These are phyloP conservation scores for Morella rubra DNA, from an alignment of 306 rosid genomes.

Conservation along the genomic window DNA sequence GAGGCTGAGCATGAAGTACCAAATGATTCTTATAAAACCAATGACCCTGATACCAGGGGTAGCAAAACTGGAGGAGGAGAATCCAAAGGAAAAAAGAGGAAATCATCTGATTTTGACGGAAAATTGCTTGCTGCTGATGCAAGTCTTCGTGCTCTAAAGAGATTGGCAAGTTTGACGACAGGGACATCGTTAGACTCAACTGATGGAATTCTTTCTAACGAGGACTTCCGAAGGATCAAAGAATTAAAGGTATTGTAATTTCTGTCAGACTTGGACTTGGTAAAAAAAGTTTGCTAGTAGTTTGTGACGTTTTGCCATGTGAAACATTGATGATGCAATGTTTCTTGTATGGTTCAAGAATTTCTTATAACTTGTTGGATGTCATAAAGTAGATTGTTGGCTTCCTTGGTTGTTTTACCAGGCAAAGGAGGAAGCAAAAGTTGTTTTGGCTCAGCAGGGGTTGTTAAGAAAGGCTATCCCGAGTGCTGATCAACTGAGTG, in stretches of 20 bases:
- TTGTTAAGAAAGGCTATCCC: conserved; percentile 53
- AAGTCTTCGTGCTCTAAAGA: conserved; percentile 85
- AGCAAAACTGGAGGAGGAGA: conserved; percentile 37
- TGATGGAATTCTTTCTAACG: conserved; percentile 87
- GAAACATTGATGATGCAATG: background rate
- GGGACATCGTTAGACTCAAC: conserved; percentile 32
- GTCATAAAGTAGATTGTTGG: conserved; percentile 7
- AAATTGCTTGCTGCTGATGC: conserved; percentile 64
- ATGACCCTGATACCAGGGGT: conserved; percentile 31
- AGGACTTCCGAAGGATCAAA: conserved; percentile 77
- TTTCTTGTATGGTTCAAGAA: background rate
- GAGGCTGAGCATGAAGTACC: conserved; percentile 11
- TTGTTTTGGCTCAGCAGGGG: conserved; percentile 66
- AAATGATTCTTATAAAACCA: conserved; percentile 17
- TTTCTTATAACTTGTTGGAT: background rate
- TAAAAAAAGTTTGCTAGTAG: background rate
- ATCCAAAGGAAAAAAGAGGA: conserved; percentile 55
- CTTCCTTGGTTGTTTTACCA: conserved; percentile 29
- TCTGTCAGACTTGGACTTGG: background rate
- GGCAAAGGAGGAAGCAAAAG: conserved; percentile 67
- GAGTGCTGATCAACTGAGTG: conserved; percentile 56
- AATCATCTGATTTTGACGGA: conserved; percentile 51
- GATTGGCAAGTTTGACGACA: conserved; percentile 45
- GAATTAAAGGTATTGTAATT: conserved; percentile 50
- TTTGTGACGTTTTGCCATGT: background rate